Base-by-base conservation (phyloP, 2,329 filamentous ascomycete genomes). In the Penicillium sp. region DNA sequence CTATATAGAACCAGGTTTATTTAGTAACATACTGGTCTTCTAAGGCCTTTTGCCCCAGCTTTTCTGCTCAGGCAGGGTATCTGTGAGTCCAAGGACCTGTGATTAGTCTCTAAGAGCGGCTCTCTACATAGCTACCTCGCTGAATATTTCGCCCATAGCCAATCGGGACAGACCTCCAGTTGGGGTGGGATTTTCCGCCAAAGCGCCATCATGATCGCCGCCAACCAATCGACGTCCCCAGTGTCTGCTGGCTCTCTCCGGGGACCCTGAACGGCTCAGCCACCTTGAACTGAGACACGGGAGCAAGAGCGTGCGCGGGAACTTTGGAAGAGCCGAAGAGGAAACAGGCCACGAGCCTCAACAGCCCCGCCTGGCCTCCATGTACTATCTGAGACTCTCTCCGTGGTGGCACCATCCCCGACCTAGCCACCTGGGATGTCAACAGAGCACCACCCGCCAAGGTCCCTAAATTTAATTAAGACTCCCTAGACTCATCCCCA, bases 151-250 rank as follows among this genome's bases (percentile, higher is more conserved):
- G 50, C 29, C 30, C 17, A 35, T 19, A 4, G 17, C 29, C 26
- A 19, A 31, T 30, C 21, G 26, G 41, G 41, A 26, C 26, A 5
- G 26, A 26, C 26, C 26, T 3, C 21, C 21, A 21, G 21, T 21
- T 21, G 21, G 21, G 21, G 21, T 26, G 26, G 26, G 5, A 26
- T 26, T 2, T 45, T 51, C 48, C n/a, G 46, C 56, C 56, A 45
- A 58, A 58, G 56, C 13, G 56, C 56, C 31, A 45, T 51, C 30
- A 41, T 51, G 49, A 53, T 59, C 35, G 48, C 56, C 56, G 48
- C 47, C 48, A 46, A 31, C 49, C 56, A 59, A 52, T 53, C 26
- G 54, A 59, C 15, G 29, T 38, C 5, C 26, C 49, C 48, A 19
- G 48, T 9, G n/a, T n/a, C n/a, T 54, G 31, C 54, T 59, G 57